phyloP scores from a whole-genome alignment of 202 grass and related monocot genomes.

The Brachypodium distachyon region DNA sequence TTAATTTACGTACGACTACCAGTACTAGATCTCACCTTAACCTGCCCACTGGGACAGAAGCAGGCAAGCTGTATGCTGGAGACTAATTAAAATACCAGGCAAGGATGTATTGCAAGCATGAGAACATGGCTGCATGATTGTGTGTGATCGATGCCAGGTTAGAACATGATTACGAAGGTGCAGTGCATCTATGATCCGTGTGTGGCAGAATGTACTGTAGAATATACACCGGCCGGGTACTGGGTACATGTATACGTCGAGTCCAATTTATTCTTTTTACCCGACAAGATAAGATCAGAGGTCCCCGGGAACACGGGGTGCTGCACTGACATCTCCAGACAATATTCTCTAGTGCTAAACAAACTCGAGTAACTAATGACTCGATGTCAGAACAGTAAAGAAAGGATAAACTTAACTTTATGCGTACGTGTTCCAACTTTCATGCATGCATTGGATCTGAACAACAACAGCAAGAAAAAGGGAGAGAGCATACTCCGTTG shows the following conservation, averaged over 20 bases:
- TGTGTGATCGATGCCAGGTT: not conserved
- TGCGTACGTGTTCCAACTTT: not conserved
- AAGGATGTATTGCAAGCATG: too few relatives aligned
- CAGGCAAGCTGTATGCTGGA: constrained; percentile 6
- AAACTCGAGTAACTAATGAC: constrained; percentile 40
- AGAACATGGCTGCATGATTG: constrained; percentile 28
- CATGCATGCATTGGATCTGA: not conserved
- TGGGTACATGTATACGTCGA: not conserved
- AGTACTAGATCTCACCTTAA: too few relatives aligned
- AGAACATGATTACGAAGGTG: constrained; percentile 14
- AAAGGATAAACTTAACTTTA: not conserved
- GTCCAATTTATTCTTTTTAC: not conserved
- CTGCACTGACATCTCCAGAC: not conserved
- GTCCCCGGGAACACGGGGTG: not conserved
- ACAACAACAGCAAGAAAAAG: too few relatives aligned
- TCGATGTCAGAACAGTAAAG: not conserved
- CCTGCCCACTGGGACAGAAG: not conserved
- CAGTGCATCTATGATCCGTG: not conserved
- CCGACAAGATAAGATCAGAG: constrained; percentile 3
- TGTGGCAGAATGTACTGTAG: not conserved
- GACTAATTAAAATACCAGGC: not conserved
- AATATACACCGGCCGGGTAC: not conserved
- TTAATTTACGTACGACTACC: too few relatives aligned
- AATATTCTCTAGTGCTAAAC: not conserved
- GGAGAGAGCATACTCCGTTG: not conserved